Percentiles rank a stretch among this genome's conserved stretches.
phyloP scores from a whole-genome alignment of 352 stramenopile genomes.

The Globisporangium irregulare region DNA sequence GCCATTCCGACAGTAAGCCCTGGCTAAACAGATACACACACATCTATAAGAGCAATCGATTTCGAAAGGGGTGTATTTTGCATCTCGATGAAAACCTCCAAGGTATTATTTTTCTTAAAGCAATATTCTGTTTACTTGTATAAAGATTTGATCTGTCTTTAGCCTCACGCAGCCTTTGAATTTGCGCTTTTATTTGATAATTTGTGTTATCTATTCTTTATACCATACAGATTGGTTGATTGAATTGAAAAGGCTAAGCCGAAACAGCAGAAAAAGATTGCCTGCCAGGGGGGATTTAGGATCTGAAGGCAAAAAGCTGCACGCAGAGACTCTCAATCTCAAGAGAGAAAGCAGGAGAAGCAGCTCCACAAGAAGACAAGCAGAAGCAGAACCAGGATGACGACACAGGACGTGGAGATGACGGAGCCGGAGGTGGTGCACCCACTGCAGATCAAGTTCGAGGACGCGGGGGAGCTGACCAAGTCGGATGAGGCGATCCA shows the following conservation, averaged over 20 bases:
- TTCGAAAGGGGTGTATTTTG: not conserved
- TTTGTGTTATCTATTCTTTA: not conserved
- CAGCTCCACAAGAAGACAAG: not conserved
- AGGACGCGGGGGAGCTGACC: slow-evolving; percentile 63
- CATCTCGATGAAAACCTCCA: not conserved
- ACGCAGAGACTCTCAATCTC: not conserved
- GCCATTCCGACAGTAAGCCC: not conserved
- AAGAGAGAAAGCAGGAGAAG: not conserved
- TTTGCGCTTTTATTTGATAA: not conserved
- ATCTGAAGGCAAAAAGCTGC: not conserved
- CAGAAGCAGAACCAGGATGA: slow-evolving; percentile 5
- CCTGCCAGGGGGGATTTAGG: slow-evolving; percentile 5
- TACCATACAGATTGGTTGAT: not conserved
- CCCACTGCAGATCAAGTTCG: slow-evolving; percentile 71
- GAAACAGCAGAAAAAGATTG: slow-evolving; percentile 12
- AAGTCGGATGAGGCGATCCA: slow-evolving; percentile 53
- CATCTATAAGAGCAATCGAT: not conserved
- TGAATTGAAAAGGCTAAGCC: not conserved
- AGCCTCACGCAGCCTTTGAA: not conserved
- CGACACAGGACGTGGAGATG: slow-evolving; percentile 69
- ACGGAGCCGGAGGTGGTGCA: slow-evolving; percentile 59
- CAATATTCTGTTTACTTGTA: not conserved
- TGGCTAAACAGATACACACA: not conserved
- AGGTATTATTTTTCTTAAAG: not conserved
- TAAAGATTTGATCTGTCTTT: not conserved